Evolutionary conservation across 2,329 filamentous ascomycete species (phyloP), one percentile per base, ranked within the genome.

Genomic region (Cladosporium sp.): DNA sequence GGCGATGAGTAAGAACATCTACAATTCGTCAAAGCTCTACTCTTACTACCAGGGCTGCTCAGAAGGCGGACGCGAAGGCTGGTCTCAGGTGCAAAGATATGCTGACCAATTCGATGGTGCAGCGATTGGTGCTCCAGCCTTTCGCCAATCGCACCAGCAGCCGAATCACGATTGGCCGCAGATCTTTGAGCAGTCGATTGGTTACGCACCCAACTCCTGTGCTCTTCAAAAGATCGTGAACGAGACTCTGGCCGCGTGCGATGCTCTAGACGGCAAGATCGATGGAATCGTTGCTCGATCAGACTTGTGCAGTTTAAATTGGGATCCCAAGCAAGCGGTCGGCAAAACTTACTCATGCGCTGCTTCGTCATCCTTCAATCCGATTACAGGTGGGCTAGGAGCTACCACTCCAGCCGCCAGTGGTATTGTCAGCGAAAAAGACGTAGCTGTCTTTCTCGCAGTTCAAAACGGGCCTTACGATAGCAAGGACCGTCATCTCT

Each of bases 11-110:
- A 59, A 60, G 52, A 63, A 61, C 30, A 70, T 76, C 46, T 78
- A 65, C 51, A 60, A 56, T 48, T 46, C 48, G 16, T 53, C 57
- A 5, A 63, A 63, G 53, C 18, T 69, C 11, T 76, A 74, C 59
- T 67, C 74, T 2, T 79, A 79, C 63, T 80, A 74, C 55, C 70
- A 77, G 54, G 77, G 75, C 3, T 80, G 77, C 61, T 78, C 75
- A 11, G 76, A 79, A 45, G 77, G 77, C 16, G 77, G 73, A 1
- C 68, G 74, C 4, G 72, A 76, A 55, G 74, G 68, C 12, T 72
- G 67, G 68, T 72, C 68, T 50, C 76, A 78, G 59, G 65, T 76
- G 1, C 77, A 80, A 59, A 72, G 75, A 13, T 79, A 70, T 56
- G 72, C 71, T 7, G 69, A 73, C 49, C 56, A 76, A 57, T 74